These are phyloP conservation scores for Zopfia rhizophila DNA, from an alignment of 2,329 filamentous ascomycete genomes.

Conservation along the genomic window DNA sequence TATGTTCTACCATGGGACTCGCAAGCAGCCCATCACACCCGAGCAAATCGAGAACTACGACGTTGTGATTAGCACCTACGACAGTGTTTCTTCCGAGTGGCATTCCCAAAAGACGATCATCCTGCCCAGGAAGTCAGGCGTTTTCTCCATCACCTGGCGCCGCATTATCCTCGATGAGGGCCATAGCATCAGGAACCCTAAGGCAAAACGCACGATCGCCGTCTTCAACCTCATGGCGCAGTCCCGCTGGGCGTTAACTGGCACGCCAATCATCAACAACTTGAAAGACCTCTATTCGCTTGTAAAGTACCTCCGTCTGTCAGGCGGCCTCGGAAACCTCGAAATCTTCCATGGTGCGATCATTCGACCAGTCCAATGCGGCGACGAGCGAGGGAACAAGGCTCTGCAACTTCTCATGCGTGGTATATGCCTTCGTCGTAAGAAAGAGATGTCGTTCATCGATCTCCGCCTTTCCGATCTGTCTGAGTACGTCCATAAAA, in stretches of 20 bases:
- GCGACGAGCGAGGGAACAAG: slow-evolving; percentile 67
- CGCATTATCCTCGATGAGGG: slow-evolving; percentile 86
- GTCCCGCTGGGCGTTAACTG: slow-evolving; percentile 74
- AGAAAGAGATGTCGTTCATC: slow-evolving; percentile 89
- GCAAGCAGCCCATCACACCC: slow-evolving; percentile 60
- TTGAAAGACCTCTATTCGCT: slow-evolving; percentile 84
- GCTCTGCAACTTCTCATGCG: slow-evolving; percentile 81
- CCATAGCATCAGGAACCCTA: slow-evolving; percentile 81
- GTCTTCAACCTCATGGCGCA: slow-evolving; percentile 73
- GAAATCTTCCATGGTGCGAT: slow-evolving; percentile 79
- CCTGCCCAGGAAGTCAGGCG: slow-evolving; percentile 41
- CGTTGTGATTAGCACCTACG: slow-evolving; percentile 86
- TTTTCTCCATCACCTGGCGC: slow-evolving; percentile 77
- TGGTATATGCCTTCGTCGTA: slow-evolving; percentile 81
- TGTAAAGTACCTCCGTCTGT: slow-evolving; percentile 79
- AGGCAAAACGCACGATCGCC: slow-evolving; percentile 76
- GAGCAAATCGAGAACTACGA: slow-evolving; percentile 73
- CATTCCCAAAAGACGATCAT: slow-evolving; percentile 57
- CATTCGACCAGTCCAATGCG: slow-evolving; percentile 72
- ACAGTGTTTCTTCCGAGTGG: slow-evolving; percentile 75
- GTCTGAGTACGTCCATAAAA: slow-evolving; percentile 79
- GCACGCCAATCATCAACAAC: slow-evolving; percentile 80
- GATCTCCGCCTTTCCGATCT: slow-evolving; percentile 82
- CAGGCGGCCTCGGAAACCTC: slow-evolving; percentile 77
- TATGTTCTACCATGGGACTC: slow-evolving; percentile 77